Percentiles rank a stretch among this genome's conserved stretches.
These are phyloP conservation scores for Pythium phragmitis DNA, from an alignment of 352 stramenopile genomes.

Conservation along the genomic window DNA sequence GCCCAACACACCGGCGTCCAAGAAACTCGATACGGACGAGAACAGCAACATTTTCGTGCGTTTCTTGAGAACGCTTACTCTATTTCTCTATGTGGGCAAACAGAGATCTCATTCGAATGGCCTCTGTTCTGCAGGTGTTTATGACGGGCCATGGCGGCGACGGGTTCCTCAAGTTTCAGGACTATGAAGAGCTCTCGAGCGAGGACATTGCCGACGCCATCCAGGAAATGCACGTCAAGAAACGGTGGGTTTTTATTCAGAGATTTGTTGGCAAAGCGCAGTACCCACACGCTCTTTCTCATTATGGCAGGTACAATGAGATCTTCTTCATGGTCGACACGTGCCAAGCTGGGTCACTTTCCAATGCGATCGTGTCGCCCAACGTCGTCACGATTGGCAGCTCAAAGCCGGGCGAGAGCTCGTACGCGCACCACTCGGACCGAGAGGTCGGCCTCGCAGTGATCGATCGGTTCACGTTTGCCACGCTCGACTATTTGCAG, in stretches of 20 bases:
- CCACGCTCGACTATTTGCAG: conserved; percentile 87
- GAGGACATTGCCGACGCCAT: conserved; percentile 93
- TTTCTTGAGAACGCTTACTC: not conserved
- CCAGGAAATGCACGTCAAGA: conserved; percentile 93
- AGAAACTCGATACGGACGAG: conserved; percentile 87
- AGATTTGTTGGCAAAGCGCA: not conserved
- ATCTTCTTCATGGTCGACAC: conserved; percentile 98
- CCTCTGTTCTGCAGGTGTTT: conserved; percentile 50
- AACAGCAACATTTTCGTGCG: conserved; percentile 85
- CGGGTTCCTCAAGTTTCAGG: conserved; percentile 98
- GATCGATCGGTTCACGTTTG: conserved; percentile 90
- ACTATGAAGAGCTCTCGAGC: conserved; percentile 96
- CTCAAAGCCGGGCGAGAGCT: conserved; percentile 91
- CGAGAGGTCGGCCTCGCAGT: conserved; percentile 80
- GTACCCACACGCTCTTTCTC: not conserved
- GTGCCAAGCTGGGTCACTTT: conserved; percentile 94
- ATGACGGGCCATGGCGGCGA: conserved; percentile 96
- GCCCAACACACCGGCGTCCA: conserved; percentile 85
- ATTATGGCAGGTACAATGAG: conserved; percentile 82
- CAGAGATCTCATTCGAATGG: not conserved
- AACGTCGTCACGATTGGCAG: conserved; percentile 94
- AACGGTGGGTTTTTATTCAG: conserved; percentile 45
- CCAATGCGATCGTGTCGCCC: conserved; percentile 77
- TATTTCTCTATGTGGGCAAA: not conserved
- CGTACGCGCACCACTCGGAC: conserved; percentile 92